Base-by-base conservation (phyloP, 306 rosid species). In the Ormosia emarginata region DNA sequence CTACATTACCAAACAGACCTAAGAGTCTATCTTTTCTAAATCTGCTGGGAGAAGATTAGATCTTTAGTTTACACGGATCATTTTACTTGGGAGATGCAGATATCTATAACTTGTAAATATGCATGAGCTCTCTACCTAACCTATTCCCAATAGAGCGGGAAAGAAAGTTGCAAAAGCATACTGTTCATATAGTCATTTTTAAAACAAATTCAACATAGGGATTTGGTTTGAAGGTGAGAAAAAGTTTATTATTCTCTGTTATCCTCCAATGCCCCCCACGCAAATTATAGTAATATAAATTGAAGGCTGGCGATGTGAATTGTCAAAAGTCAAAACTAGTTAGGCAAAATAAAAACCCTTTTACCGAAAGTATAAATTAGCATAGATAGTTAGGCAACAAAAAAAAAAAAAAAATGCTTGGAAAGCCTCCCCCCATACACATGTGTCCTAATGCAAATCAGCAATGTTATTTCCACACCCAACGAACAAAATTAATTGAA, bases 271-370 rank as follows among this genome's bases (percentile, higher is more conserved):
- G 40, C 7, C 30, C 44, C 40, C 40, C 39, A 55, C 47, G 6
- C 64, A 43, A 75, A 75, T 59, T 76, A 73, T 73, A 63, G 74
- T 50, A 52, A 62, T 70, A 66, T 47, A 70, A 75, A 76, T 71
- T 68, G 88, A 61, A 80, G 74, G 72, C 34, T 32, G 67, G 52
- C 10, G 17, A 61, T 24, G 41, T 15, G 71, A 33, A 52, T 66
- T 44, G 84, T 82, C 81, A 73, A 85, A 56, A 82, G 84, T 82
- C 81, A 73, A 85, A 56, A 82, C 17, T 67, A 74, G 79, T 67
- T 52, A 73, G 76, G 89, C 81, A 67, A 63, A 62, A 62, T 44
- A 49, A 79, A 77, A 65, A 33, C 18, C 3, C 34, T 82, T 81
- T 73, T 29, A 55, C 24, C 50, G 18, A 67, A 79, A 71, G 57